A percentile compares a stretch with the other conserved stretches of the same genome.
Conservation (phyloP, 2,329 filamentous ascomycete species). For the Nemania sp. region DNA sequence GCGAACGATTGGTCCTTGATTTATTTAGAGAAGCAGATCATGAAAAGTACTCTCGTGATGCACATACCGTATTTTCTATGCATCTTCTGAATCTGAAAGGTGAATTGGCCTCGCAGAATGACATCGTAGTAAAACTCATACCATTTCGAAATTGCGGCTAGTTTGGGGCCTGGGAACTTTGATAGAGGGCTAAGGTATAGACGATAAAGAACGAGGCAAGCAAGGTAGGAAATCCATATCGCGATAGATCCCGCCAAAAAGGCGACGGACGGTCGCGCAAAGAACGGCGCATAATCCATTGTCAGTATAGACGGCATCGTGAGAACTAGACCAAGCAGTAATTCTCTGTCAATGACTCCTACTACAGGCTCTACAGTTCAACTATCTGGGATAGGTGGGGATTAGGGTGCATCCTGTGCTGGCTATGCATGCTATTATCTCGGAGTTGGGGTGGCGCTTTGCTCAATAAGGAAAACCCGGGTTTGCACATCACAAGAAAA, state of each 20-base stretch:
- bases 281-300: conserved; percentile 11
- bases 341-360: neutral
- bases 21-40: neutral
- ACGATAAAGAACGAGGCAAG: too few species aligned
- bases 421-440: neutral
- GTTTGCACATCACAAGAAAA: too few species aligned
- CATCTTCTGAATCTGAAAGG: neutral
- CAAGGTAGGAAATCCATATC: too few species aligned
- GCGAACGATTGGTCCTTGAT: conserved; percentile 25
- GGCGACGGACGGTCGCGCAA: conserved; percentile 7
- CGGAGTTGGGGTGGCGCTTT: conserved; percentile 11
- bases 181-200: too few species aligned
- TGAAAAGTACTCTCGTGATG: neutral
- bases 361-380: neutral
- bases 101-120: neutral
- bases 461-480: conserved; percentile 26
- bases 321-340: neutral
- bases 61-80: neutral
- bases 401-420: too few species aligned
- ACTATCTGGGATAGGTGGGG: conserved; percentile 1
- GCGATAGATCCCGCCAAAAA: neutral
- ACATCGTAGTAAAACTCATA: neutral
- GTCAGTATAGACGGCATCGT: neutral
- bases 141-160: neutral
- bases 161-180: neutral